Percentiles rank a stretch among this genome's conserved stretches.
Conservation (phyloP, 1,284 basidiomycete species). For the Apiotrichum domesticum region DNA sequence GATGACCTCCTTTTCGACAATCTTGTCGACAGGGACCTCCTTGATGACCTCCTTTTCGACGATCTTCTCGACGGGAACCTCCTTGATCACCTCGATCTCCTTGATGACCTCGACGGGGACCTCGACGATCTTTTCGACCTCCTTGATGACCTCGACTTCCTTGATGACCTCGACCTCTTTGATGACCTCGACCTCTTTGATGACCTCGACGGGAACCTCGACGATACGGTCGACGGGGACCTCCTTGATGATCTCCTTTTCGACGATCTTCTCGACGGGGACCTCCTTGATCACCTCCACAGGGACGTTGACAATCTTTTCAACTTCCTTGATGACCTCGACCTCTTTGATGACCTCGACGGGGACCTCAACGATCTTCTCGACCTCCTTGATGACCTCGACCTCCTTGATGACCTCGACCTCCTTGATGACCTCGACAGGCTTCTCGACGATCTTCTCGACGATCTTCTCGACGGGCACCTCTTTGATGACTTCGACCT, state of each 20-base stretch:
- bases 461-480: conserved; percentile 21
- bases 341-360: conserved; percentile 26
- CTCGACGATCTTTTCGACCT: too few species aligned
- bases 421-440: conserved; percentile 29
- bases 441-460: conserved; percentile 44
- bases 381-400: conserved; percentile 25
- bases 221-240: too few species aligned
- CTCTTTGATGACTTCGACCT: conserved; percentile 26
- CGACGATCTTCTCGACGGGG: too few species aligned
- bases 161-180: conserved; percentile 30
- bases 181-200: conserved; percentile 32
- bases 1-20: conserved; percentile 27
- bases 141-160: conserved; percentile 14
- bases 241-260: conserved; percentile 1
- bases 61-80: conserved; percentile 42
- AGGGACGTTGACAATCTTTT: conserved; percentile 27
- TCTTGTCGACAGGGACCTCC: conserved; percentile 27
- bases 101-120: conserved; percentile 43
- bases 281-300: conserved; percentile 35
- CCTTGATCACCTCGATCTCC: conserved; percentile 30
- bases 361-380: conserved; percentile 13
- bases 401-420: conserved; percentile 27
- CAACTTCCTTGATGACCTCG: conserved; percentile 31
- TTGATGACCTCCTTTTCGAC: conserved; percentile 1
- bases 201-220: conserved; percentile 14